Percentiles rank a stretch among this genome's conserved stretches.
Conservation (phyloP, 1,284 basidiomycete genomes). For the Butyriboletus appendiculatus region DNA sequence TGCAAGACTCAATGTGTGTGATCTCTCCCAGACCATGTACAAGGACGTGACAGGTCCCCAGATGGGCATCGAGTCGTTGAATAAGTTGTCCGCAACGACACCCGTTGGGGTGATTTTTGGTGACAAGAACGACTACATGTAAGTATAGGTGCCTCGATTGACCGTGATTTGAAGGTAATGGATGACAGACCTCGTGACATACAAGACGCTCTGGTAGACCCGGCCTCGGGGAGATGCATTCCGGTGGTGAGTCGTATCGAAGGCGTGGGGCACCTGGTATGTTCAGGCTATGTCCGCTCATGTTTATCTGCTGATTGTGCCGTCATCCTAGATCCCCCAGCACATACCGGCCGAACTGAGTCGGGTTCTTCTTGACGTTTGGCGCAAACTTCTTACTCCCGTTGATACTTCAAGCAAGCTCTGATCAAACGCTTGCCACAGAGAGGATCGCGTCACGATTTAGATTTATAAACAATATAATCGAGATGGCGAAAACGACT, state of each 20-base stretch:
- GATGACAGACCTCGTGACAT: conserved; percentile 40
- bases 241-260: conserved; percentile 42
- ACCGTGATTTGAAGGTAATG: neutral
- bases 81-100: conserved; percentile 38
- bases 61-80: conserved; percentile 48
- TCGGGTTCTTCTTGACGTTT: conserved; percentile 20
- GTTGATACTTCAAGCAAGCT: conserved; percentile 12
- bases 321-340: conserved; percentile 25
- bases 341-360: conserved; percentile 23
- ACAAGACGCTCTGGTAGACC: conserved; percentile 48
- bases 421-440: neutral
- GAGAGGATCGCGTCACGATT: neutral
- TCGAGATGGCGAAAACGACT: neutral
- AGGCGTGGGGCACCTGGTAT: conserved; percentile 51
- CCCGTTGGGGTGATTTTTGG: conserved; percentile 56
- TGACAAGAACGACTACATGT: conserved; percentile 52
- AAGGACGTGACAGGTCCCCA: conserved; percentile 41
- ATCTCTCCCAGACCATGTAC: conserved; percentile 30
- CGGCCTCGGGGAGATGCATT: conserved; percentile 43
- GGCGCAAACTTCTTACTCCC: conserved; percentile 10
- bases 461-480: neutral
- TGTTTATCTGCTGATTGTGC: neutral
- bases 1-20: neutral
- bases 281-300: conserved; percentile 6
- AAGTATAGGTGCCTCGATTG: conserved; percentile 15